Evolutionary conservation across 192 early-diverging fungal genomes (phyloP).

Genomic region (Linnemannia exigua): DNA sequence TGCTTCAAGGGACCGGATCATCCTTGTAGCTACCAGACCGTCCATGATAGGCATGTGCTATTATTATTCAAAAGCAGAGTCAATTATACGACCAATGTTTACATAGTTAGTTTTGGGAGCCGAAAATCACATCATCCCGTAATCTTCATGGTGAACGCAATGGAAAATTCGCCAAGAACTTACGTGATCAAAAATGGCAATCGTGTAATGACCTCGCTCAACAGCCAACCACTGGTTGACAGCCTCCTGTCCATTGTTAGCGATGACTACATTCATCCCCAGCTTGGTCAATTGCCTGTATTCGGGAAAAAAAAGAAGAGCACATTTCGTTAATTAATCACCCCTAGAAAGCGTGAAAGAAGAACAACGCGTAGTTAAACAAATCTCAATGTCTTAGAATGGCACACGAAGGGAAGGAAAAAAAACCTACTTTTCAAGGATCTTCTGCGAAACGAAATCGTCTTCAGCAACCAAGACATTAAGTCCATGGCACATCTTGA

Average conservation of each 20-base stretch:
- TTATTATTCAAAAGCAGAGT: too few relatives aligned
- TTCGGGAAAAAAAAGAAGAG: background rate
- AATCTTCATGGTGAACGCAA: too few relatives aligned
- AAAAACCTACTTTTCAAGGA: constrained; percentile 46
- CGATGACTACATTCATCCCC: constrained; percentile 50
- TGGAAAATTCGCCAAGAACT: constrained; percentile 7
- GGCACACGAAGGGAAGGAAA: background rate
- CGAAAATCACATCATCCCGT: too few relatives aligned
- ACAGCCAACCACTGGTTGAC: constrained; percentile 40
- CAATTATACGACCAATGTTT: too few relatives aligned
- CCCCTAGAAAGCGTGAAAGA: too few relatives aligned
- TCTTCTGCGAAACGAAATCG: constrained; percentile 56
- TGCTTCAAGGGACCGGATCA: constrained; percentile 35
- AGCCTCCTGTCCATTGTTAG: constrained; percentile 51
- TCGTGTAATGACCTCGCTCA: constrained; percentile 41
- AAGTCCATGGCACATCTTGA: constrained; percentile 23
- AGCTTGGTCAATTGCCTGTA: constrained; percentile 48
- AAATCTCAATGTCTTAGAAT: too few relatives aligned
- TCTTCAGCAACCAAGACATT: constrained; percentile 54
- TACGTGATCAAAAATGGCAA: constrained; percentile 57
- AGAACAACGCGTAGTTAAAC: too few relatives aligned
- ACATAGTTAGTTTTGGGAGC: too few relatives aligned
- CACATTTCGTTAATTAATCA: background rate
- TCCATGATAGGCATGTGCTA: constrained; percentile 60
- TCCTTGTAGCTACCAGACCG: constrained; percentile 42